Base-by-base conservation (phyloP, 163 green algal genomes). In the Prototheca cutis region DNA sequence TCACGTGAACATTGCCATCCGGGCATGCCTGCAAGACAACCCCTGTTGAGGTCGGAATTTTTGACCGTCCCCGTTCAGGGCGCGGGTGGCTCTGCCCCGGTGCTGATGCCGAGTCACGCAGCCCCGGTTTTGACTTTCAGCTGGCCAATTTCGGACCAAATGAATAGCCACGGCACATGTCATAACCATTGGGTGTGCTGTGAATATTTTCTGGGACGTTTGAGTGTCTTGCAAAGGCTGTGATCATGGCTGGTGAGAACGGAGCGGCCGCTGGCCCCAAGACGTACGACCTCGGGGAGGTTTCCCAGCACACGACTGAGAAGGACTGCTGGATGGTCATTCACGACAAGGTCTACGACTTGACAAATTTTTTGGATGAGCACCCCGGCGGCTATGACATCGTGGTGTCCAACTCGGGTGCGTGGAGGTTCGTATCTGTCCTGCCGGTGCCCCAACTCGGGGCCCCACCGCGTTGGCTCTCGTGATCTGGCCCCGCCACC, bases 281-380 rank as follows among this genome's bases (percentile, higher is more conserved):
- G 52, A 58, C 7, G 4, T 40, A 47, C 18, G 8, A 18, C 52
- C 6, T 83, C 1, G 74, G 74, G 3, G 73, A 91, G 18, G 52
- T 80, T 23, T 80, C 78, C 39, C 49, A 76, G 42, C 79, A 89
- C 56, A 79, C 49, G 1, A 80, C 23, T 7, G 77, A 89, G 30
- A 78, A 85, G 39, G 78, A 79, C n/a, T 95, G 87, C 71, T 94
- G 83, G 81, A 48, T 95, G 7, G 71, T 81, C 6, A 77, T 95
- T 1, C 66, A 91, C 25, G 85, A 74, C 30, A 78, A 76, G 23
- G 90, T 97, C 1, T 96, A 96, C 62, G 76, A 98, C 66, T 84
- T 97, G 3, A 96, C 88, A 6, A 59, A 86, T 6, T 98, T 95
- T 59, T 60, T 98, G 58, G 89, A 96, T 55, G 91, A 98, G 66